Conservation (phyloP, 495 filamentous ascomycete genomes). For the Talaromyces nanjingensis region DNA sequence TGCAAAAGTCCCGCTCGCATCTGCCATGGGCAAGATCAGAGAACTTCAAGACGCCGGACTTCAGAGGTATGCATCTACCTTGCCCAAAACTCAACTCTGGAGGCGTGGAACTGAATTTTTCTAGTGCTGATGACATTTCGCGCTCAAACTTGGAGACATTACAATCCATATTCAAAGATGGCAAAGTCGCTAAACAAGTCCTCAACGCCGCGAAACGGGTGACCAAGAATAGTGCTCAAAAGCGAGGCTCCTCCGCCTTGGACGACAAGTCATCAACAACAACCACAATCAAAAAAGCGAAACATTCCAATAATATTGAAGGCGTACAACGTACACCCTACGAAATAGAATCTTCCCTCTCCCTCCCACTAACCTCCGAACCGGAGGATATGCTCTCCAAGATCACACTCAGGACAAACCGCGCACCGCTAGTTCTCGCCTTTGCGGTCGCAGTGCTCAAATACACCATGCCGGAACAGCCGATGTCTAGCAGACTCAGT, state of each 20-base stretch:
- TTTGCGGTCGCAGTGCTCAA: conserved; percentile 68
- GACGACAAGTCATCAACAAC: background rate
- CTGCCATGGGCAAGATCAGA: conserved; percentile 62
- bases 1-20: conserved; percentile 61
- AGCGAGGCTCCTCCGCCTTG: conserved; percentile 28
- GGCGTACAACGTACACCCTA: conserved; percentile 35
- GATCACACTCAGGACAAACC: conserved; percentile 62
- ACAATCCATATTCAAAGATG: conserved; percentile 56
- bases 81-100: background rate
- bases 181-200: conserved; percentile 61
- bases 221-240: conserved; percentile 60
- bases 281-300: conserved; percentile 18
- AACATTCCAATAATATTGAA: conserved; percentile 4
- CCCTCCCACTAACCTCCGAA: conserved; percentile 44
- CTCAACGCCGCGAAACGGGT: conserved; percentile 54
- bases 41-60: conserved; percentile 58
- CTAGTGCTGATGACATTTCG: conserved; percentile 55
- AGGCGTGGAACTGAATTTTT: too few relatives aligned
- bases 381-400: conserved; percentile 53
- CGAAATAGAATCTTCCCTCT: conserved; percentile 58
- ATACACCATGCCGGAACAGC: conserved; percentile 77
- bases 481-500: conserved; percentile 71
- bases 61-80: conserved; percentile 42
- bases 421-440: conserved; percentile 73
- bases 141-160: conserved; percentile 48